phyloP scores from a whole-genome alignment of 192 early-diverging fungal species.

The Coemansia sp. region DNA sequence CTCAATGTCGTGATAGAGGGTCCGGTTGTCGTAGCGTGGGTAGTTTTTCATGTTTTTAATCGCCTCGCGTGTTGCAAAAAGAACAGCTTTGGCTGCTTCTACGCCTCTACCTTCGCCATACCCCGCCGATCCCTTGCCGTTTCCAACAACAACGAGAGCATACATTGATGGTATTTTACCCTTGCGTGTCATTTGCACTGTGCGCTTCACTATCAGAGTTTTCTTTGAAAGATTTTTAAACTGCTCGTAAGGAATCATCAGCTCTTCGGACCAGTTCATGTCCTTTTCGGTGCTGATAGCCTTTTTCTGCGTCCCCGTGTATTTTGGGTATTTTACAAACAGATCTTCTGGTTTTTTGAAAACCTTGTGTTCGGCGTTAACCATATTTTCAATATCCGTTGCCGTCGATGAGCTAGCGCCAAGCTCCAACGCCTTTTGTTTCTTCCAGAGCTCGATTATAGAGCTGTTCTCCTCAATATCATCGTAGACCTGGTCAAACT shows the following conservation, averaged over 20 bases:
- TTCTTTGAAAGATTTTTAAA: slow-evolving; percentile 66
- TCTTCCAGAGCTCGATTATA: slow-evolving; percentile 52
- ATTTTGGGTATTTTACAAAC: slow-evolving; percentile 17
- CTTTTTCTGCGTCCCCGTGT: slow-evolving; percentile 14
- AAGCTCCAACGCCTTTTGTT: slow-evolving; percentile 40
- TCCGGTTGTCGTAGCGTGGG: slow-evolving; percentile 90
- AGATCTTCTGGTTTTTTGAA: slow-evolving; percentile 16
- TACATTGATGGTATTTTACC: slow-evolving; percentile 83
- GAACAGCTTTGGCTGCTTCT: slow-evolving; percentile 75
- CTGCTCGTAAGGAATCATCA: slow-evolving; percentile 59
- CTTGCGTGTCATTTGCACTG: slow-evolving; percentile 75
- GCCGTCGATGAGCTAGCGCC: slow-evolving; percentile 12
- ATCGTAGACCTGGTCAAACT: slow-evolving; percentile 48
- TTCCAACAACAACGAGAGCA: slow-evolving; percentile 93
- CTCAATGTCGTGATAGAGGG: slow-evolving; percentile 82
- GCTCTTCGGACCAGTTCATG: slow-evolving; percentile 49
- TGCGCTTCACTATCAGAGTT: slow-evolving; percentile 70
- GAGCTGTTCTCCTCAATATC: slow-evolving; percentile 42
- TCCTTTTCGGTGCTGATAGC: slow-evolving; percentile 22
- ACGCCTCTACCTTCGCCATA: slow-evolving; percentile 88
- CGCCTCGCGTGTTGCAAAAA: slow-evolving; percentile 84
- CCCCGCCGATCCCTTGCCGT: slow-evolving; percentile 87
- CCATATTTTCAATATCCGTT: slow-evolving; percentile 15
- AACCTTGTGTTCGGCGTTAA: slow-evolving; percentile 38
- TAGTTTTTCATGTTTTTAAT: slow-evolving; percentile 84